phyloP scores from a whole-genome alignment of 2,329 filamentous ascomycete genomes.

The Colletotrichum neosansevieriae region DNA sequence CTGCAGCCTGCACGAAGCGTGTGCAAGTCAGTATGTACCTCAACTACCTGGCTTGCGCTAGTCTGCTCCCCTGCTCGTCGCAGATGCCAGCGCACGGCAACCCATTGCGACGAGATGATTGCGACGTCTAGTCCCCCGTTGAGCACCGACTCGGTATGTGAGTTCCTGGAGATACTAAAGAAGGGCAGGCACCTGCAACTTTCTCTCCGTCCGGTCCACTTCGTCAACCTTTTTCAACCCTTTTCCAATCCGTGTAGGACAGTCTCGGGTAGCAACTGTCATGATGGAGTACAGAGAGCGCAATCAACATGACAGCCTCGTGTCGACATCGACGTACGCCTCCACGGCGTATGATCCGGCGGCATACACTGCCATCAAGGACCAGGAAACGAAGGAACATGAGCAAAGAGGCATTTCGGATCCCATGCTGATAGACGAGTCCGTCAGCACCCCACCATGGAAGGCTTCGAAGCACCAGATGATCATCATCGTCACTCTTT shows the following conservation, averaged over 20 bases:
- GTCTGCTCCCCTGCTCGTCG: slow-evolving; percentile 7
- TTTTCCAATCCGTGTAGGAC: slow-evolving; percentile 16
- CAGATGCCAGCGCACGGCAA: slow-evolving; percentile 38
- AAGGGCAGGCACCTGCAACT: slow-evolving; percentile 31
- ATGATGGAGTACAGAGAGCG: slow-evolving; percentile 35
- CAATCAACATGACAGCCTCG: slow-evolving; percentile 25
- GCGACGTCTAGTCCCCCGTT: slow-evolving; percentile 15
- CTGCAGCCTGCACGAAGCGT: slow-evolving; percentile 21
- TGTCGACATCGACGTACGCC: slow-evolving; percentile 30
- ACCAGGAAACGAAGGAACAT: slow-evolving; percentile 27
- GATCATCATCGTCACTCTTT: slow-evolving; percentile 38
- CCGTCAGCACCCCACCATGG: slow-evolving; percentile 27
- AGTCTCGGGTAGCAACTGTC: slow-evolving; percentile 29
- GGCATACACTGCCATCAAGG: slow-evolving; percentile 37
- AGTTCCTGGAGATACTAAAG: slow-evolving; percentile 33
- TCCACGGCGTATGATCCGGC: slow-evolving; percentile 37
- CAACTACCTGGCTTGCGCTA: slow-evolving; percentile 18
- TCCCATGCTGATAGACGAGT: slow-evolving; percentile 37
- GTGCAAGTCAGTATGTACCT: slow-evolving; percentile 36
- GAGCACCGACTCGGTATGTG: slow-evolving; percentile 22
- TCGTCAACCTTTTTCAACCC: slow-evolving; percentile 10
- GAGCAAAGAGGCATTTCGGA: slow-evolving; percentile 28
- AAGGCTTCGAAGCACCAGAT: slow-evolving; percentile 38
- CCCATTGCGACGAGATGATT: slow-evolving; percentile 11
- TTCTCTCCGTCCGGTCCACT: not conserved